Percentiles rank a stretch among this genome's conserved stretches.
Conservation (phyloP, 148 eudicot genomes). For the Fallopia convolvulus region DNA sequence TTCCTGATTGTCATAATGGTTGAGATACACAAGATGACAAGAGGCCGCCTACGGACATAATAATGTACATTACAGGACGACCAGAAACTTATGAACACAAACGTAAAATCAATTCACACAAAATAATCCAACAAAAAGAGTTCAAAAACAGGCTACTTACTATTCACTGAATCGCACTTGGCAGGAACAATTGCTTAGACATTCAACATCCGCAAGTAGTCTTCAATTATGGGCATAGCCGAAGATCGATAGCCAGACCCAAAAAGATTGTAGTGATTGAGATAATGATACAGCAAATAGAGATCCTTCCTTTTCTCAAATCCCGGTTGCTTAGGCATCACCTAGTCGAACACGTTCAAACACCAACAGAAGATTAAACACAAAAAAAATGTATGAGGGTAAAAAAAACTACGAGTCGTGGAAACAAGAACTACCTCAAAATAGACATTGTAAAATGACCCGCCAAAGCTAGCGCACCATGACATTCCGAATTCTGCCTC, state of each 20-base stretch:
- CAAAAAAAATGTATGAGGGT: background rate
- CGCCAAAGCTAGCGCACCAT: constrained; percentile 99
- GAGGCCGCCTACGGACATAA: no score
- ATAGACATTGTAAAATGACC: constrained; percentile 75
- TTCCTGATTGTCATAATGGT: no score
- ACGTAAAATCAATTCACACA: background rate
- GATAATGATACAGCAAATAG: constrained; percentile 84
- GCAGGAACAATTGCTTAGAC: constrained; percentile 21
- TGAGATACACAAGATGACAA: no score
- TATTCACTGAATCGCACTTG: background rate
- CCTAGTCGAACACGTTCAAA: constrained; percentile 26
- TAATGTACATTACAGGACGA: background rate
- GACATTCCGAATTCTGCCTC: constrained; percentile 99
- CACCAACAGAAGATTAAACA: background rate
- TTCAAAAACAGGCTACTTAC: background rate
- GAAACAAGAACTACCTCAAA: constrained; percentile 61
- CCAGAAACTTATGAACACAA: background rate
- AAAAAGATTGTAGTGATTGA: constrained; percentile 93
- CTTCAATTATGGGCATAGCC: constrained; percentile 85
- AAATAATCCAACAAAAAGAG: background rate
- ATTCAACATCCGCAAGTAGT: constrained; percentile 62
- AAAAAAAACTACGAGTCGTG: background rate
- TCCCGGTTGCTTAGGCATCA: constrained; percentile 91
- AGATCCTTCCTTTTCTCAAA: constrained; percentile 83
- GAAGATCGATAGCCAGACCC: constrained; percentile 97